Evolutionary conservation across 1,284 basidiomycete species (phyloP), one percentile per base, ranked within the genome.

Genomic region (Amylostereum areolatum): DNA sequence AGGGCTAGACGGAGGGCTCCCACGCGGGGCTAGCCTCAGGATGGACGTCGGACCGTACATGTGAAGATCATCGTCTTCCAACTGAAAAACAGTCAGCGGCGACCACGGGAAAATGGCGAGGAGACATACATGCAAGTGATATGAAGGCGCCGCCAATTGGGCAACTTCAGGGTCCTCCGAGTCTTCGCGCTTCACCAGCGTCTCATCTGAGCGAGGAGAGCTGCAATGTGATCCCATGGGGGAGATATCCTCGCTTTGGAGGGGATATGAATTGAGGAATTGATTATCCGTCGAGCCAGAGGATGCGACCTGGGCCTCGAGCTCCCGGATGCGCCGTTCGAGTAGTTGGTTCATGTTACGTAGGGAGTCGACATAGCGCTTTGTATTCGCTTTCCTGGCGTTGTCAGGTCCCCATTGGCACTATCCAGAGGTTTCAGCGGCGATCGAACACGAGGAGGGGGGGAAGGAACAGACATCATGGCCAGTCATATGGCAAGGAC

Each of bases 391-490:
- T 51, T 71, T 72, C 52, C 74, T 73, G 12, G 70, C 70, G 6
- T 65, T 72, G 48, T 77, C 76, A 50, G 72, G 68, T n/a, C 71
- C 73, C 75, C 77, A 81, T 31, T 73, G 64, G 54, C 78, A 81
- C 78, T 81, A 46, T 42, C 18, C 18, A 39, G 34, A 3, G 35
- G 29, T 12, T 37, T 24, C 43, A 27, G 24, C 29, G 46, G 40
- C 32, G 36, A 54, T 8, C 30, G 25, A 27, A 11, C 12, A 34
- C 11, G n/a, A 40, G 31, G 31, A 18, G 18, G 18, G 18, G 18
- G 18, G 18, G 18, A 44, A 43, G 34, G 42, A 39, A 59, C 60
- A 39, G 53, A 78, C 77, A 62, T 80, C 76, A 45, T 67, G 67
- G 3, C 75, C 75, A 27, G 68, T 66, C 28, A 60, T 54, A 28